Evolutionary conservation across 1,284 basidiomycete genomes (phyloP), one percentile per base, ranked within the genome.

Genomic region (Cryptococcus wingfieldii): DNA sequence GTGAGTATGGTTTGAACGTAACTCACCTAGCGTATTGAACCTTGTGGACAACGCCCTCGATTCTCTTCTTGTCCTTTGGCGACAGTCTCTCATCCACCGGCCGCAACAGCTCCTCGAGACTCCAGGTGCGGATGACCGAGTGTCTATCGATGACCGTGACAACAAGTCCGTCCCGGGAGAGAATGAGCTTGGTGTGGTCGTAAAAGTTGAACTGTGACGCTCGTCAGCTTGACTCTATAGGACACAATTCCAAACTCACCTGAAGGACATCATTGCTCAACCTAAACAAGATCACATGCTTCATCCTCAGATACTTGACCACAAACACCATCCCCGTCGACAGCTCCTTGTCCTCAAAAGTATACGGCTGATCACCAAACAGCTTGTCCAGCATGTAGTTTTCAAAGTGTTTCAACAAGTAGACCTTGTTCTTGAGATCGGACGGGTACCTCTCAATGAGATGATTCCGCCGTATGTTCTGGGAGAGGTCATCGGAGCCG

Each of bases 281-380:
- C 78, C 93, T 88, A 82, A 98, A 98, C 37, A 98, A 86, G 61
- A 98, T 95, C 48, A 96, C 91, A 67, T 94, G 87, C 78, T 94
- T 94, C 87, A 94, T 94, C 58, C 95, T 82, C 64, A 97, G 83
- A 78, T 96, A 98, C 78, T 91, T 91, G 77, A 92, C 88, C 43
- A 98, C 88, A 79, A 95, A 97, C 63, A 89, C 86, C 89, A 98
- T 91, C 18, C 91, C 92, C 62, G 83, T 84, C 41, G 81, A 83
- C 38, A 86, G 78, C 4, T 81, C 79, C 31, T 76, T 54, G 68
- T 96, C 91, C 62, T 85, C 81, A 67, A 82, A 95, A 13, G 86
- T 87, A 74, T 89, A 95, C 3, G 84, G 82, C 62, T 89, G 87
- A 53, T 90, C 85, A 52, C 87, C 86, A 63, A 87, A 88, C 23